phyloP scores from a whole-genome alignment of 2,329 filamentous ascomycete genomes.

The Penicillium fuscoglaucum region DNA sequence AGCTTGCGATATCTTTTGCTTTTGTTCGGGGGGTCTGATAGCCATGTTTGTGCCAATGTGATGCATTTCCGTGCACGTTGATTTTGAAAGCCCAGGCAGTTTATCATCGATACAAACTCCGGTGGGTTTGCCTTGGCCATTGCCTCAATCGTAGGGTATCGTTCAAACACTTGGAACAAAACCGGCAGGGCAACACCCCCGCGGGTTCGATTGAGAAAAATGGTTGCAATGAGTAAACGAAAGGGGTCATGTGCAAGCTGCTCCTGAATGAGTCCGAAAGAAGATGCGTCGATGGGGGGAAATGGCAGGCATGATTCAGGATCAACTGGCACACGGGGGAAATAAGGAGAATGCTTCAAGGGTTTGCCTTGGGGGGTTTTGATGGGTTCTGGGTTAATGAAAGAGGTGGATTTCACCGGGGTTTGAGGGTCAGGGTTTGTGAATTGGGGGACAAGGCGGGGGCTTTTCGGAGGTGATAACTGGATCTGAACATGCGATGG shows the following conservation, averaged over 20 bases:
- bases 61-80: constrained; percentile 69
- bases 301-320: constrained; percentile 57
- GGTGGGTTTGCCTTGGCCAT: constrained; percentile 60
- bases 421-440: not conserved
- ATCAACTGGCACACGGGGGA: constrained; percentile 35
- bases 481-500: not conserved
- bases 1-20: constrained; percentile 59
- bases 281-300: constrained; percentile 61
- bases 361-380: constrained; percentile 14
- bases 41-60: constrained; percentile 68
- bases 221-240: constrained; percentile 75
- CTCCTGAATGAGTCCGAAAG: constrained; percentile 84
- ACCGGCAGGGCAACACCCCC: constrained; percentile 74
- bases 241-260: constrained; percentile 73
- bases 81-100: constrained; percentile 68
- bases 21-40: constrained; percentile 60
- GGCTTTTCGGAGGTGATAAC: not conserved
- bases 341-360: constrained; percentile 46
- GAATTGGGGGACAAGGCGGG: not conserved
- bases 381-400: constrained; percentile 5
- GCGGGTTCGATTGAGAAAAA: constrained; percentile 79
- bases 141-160: constrained; percentile 65
- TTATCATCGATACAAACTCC: constrained; percentile 64
- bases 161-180: constrained; percentile 66
- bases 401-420: constrained; percentile 3